Conservation (phyloP, 495 filamentous ascomycete species). For the Astrothelium macrocarpum region DNA sequence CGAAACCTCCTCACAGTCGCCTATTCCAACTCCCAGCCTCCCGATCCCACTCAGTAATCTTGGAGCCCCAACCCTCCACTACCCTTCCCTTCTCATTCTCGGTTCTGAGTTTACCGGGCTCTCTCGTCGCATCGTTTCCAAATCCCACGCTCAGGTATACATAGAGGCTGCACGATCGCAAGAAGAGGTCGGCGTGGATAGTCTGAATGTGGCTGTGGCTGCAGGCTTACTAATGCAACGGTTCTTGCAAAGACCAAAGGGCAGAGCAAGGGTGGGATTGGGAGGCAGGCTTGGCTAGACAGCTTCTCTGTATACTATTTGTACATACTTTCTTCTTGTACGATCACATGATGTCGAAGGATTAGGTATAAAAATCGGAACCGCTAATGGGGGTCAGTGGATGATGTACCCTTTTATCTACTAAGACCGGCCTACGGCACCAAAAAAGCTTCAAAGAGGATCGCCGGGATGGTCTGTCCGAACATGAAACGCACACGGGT, state of each 20-base stretch:
- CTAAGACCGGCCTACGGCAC: no score
- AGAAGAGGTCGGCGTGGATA: conserved; percentile 51
- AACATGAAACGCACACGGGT: no score
- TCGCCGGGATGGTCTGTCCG: no score
- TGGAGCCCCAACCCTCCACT: background rate
- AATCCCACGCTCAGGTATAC: conserved; percentile 52
- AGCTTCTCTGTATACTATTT: no score
- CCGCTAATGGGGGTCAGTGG: no score
- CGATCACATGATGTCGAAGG: no score
- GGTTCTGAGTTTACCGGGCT: conserved; percentile 78
- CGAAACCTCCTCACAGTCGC: background rate
- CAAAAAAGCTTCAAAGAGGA: no score
- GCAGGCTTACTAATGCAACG: conserved; percentile 61
- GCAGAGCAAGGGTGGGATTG: background rate
- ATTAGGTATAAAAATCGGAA: no score
- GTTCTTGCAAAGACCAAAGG: conserved; percentile 40
- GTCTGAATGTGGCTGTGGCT: conserved; percentile 84
- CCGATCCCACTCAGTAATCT: background rate
- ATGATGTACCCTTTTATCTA: no score
- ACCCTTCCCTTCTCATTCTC: conserved; percentile 29
- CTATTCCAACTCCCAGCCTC: background rate
- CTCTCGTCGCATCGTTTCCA: conserved; percentile 45
- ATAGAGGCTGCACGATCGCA: conserved; percentile 39
- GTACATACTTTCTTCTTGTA: no score
- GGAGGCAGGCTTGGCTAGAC: background rate